Base-by-base conservation (phyloP, 345 rosid genomes). In the Kernera saxatilis region DNA sequence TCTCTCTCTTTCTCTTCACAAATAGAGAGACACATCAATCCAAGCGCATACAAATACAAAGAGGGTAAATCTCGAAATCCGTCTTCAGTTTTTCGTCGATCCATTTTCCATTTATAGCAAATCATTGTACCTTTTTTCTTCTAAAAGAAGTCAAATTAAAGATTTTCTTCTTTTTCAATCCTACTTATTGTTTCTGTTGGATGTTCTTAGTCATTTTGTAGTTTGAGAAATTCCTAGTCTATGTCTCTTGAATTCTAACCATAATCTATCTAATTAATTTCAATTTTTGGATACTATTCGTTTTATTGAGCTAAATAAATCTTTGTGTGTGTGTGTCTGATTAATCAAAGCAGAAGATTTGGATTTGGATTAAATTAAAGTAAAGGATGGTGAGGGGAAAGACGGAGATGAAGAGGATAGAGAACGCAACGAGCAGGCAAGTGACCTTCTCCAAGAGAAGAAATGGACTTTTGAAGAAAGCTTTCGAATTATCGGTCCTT, bases 401-500 rank as follows among this genome's bases (percentile, higher is more conserved):
- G 70, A 90, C 87, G 32, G 86, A 90, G 86, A 86, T 90, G 96
- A 87, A 86, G 89, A 83, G 96, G 80, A 87, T 90, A 66, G 96
- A 90, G 78, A 90, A 90, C 62, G 82, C 82, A 60, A 87, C 91
- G 6, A 90, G 92, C 82, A 82, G 97, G 80, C 97, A 90, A 81
- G 97, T 90, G 36, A 88, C 97, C 8, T 90, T 90, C 75, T 90
- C 93, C 1, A 90, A 90, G 85, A 77, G 96, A 63, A 84, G 96
- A 68, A 90, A 82, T 74, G 96, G 93, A 17, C 66, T 90, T 12
- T 70, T 90, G 22, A 90, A 90, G 81, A 90, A 90, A 80, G 94
- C 90, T 19, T 90, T 84, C 56, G 92, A 90, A 80, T 70, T 90
- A 15, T 88, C 93, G 1, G 94, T 90, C 36, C 96, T 90, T 59